Conservation (phyloP, 441 rosid genomes). For the Kokia cookei region DNA sequence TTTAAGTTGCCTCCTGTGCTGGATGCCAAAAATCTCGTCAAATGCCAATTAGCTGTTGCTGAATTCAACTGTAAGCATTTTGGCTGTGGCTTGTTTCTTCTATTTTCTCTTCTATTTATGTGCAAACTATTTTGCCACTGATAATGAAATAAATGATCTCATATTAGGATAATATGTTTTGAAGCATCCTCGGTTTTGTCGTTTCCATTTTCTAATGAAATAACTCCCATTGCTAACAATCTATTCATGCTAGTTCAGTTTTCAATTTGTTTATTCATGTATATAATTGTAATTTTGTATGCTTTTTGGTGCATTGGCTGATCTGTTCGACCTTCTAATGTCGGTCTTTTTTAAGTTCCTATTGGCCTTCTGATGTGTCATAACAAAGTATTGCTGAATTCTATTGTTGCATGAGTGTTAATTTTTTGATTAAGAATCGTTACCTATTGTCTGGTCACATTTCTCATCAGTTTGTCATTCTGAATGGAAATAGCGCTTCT, state of each 20-base stretch:
- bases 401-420: not conserved
- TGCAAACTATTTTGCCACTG: not conserved
- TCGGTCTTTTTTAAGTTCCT: not conserved
- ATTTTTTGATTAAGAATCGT: not conserved
- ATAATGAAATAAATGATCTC: not conserved
- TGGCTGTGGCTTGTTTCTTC: not conserved
- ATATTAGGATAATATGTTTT: not conserved
- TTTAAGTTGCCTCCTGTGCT: constrained; percentile 53
- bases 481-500: not conserved
- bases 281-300: not conserved
- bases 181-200: not conserved
- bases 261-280: not conserved
- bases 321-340: not conserved
- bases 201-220: not conserved
- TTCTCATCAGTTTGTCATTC: not conserved
- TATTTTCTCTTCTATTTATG: not conserved
- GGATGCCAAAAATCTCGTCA: constrained; percentile 56
- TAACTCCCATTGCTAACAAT: not conserved
- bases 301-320: not conserved
- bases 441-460: not conserved
- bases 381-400: not conserved
- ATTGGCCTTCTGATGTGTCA: not conserved
- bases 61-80: constrained; percentile 44
- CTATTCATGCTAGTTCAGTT: not conserved
- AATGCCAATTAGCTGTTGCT: constrained; percentile 78